Evolutionary conservation across 176 grass and related monocot genomes (phyloP).

Genomic region (Raddia distichophylla): DNA sequence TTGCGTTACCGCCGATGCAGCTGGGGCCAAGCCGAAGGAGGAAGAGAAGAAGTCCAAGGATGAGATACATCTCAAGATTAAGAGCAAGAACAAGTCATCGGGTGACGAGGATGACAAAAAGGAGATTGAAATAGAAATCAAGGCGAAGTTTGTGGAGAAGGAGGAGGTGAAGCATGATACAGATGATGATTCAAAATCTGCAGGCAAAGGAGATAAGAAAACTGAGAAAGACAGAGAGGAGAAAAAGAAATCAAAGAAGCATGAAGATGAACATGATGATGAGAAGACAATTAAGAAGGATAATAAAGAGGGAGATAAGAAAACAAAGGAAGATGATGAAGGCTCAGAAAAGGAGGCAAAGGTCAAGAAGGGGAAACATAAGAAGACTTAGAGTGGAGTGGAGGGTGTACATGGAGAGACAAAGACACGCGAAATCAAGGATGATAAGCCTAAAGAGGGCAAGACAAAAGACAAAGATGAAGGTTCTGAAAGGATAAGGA

Average conservation of each 20-base stretch:
- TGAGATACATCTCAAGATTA: constrained; percentile 70
- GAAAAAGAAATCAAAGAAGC: constrained; percentile 27
- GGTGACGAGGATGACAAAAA: constrained; percentile 48
- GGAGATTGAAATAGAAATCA: constrained; percentile 53
- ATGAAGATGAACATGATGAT: not conserved
- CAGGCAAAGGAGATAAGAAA: constrained; percentile 19
- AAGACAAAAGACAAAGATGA: too few relatives aligned
- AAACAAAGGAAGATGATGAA: constrained; percentile 17
- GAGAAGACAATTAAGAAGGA: constrained; percentile 29
- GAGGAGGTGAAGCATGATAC: constrained; percentile 47
- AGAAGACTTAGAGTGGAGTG: constrained; percentile 32
- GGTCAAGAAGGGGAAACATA: constrained; percentile 14
- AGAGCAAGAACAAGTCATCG: constrained; percentile 53
- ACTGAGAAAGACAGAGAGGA: constrained; percentile 39
- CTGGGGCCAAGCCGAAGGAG: constrained; percentile 37
- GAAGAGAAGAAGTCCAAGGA: constrained; percentile 53
- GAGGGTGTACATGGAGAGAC: not conserved
- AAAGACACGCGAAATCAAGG: too few relatives aligned
- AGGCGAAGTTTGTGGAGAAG: constrained; percentile 58
- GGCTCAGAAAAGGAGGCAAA: constrained; percentile 21
- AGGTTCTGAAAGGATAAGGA: too few relatives aligned
- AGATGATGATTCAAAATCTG: constrained; percentile 6
- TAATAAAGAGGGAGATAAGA: constrained; percentile 31
- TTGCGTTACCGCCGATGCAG: not conserved
- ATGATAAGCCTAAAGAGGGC: too few relatives aligned